Conservation (phyloP, 2,329 filamentous ascomycete species). For the Balansia obtecta region DNA sequence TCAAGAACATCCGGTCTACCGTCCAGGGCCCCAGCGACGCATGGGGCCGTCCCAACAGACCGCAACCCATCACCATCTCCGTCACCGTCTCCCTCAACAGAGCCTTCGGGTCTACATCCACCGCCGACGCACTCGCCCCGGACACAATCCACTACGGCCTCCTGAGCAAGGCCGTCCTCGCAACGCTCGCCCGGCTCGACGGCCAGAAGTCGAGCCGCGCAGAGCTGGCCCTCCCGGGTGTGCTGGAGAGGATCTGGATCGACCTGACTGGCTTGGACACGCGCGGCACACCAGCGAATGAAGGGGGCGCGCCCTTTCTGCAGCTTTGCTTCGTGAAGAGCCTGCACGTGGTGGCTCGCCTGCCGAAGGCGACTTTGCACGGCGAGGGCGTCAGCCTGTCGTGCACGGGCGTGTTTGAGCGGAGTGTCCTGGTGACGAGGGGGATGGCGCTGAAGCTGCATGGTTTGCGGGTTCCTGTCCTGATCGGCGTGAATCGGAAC, state of each 20-base stretch:
- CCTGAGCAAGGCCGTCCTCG: slow-evolving; percentile 53
- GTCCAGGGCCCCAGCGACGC: slow-evolving; percentile 50
- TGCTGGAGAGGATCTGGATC: slow-evolving; percentile 22
- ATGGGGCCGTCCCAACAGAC: slow-evolving; percentile 48
- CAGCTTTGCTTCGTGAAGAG: slow-evolving; percentile 24
- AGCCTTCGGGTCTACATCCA: slow-evolving; percentile 45
- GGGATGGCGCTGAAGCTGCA: slow-evolving; percentile 34
- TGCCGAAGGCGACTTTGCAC: slow-evolving; percentile 58
- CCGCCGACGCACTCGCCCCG: slow-evolving; percentile 46
- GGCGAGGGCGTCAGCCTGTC: slow-evolving; percentile 47
- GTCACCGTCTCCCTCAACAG: slow-evolving; percentile 43
- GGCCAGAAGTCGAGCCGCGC: background rate
- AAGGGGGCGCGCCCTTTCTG: slow-evolving; percentile 17
- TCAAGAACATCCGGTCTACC: slow-evolving; percentile 48
- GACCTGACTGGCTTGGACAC: slow-evolving; percentile 16
- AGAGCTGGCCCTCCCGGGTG: slow-evolving; percentile 12
- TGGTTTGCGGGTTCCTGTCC: slow-evolving; percentile 48
- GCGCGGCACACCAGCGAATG: slow-evolving; percentile 5
- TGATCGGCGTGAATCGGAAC: slow-evolving; percentile 63
- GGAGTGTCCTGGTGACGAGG: slow-evolving; percentile 13
- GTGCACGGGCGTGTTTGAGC: slow-evolving; percentile 27
- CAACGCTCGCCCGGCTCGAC: slow-evolving; percentile 25
- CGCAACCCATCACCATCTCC: slow-evolving; percentile 51
- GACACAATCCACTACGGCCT: slow-evolving; percentile 67
- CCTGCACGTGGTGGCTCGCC: slow-evolving; percentile 38